Evolutionary conservation across 164 flowering plant genomes (phyloP).

Genomic region (Cinnamomum chago): DNA sequence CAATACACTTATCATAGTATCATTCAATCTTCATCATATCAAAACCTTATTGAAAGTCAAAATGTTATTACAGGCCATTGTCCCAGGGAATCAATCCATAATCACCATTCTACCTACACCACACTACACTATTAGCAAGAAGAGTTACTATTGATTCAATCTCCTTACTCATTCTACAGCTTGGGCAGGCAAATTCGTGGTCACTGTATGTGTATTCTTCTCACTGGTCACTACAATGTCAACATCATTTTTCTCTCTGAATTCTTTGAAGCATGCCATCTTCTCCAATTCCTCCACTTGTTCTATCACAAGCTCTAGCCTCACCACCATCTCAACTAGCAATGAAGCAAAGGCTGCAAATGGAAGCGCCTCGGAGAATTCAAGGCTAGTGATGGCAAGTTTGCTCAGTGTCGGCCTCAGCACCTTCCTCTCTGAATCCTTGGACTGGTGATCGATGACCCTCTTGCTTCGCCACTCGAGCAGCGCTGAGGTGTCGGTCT

Average conservation of each 20-base stretch:
- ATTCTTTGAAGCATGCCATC: slow-evolving; percentile 58
- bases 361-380: slow-evolving; percentile 95
- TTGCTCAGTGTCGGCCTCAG: slow-evolving; percentile 77
- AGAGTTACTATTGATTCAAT: neutral
- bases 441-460: slow-evolving; percentile 22
- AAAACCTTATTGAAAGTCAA: neutral
- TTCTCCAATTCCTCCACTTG: slow-evolving; percentile 81
- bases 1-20: neutral
- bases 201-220: neutral
- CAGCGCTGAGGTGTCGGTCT: slow-evolving; percentile 53
- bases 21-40: too few species aligned
- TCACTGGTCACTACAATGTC: slow-evolving; percentile 20
- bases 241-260: slow-evolving; percentile 23
- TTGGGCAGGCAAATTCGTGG: neutral
- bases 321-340: slow-evolving; percentile 80
- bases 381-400: slow-evolving; percentile 66
- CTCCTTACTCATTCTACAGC: neutral
- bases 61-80: too few species aligned
- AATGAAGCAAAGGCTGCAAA: slow-evolving; percentile 94
- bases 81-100: neutral
- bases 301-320: slow-evolving; percentile 73
- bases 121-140: neutral
- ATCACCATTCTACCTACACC: neutral
- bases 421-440: slow-evolving; percentile 19
- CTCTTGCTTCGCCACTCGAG: slow-evolving; percentile 50